Base-by-base conservation (phyloP, 768 basidiomycete genomes). In the Suillus placidus region DNA sequence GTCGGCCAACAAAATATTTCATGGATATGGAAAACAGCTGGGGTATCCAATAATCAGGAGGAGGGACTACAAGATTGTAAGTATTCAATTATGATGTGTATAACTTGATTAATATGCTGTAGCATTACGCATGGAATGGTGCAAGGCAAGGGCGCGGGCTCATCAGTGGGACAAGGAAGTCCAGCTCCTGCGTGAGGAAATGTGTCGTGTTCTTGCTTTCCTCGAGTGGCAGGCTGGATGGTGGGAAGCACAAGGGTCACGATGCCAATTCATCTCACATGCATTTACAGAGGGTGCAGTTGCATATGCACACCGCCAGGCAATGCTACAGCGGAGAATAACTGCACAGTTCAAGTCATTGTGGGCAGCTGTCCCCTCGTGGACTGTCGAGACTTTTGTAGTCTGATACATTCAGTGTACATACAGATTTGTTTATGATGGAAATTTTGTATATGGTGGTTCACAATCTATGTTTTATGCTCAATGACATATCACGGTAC, bases 221-320 rank as follows among this genome's bases (percentile, higher is more conserved):
- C 30, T 61, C 20, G 60, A 35, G 40, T 61, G 60, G 60, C 60
- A 61, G 30, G 60, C 60, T 30, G 8, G 16, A 35, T 61, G 60
- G 60, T 61, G 60, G 60, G 38, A 61, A 5, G 4, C 0, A 13
- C 32, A 61, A 42, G 60, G 49, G 20, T 45, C n/a, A n/a, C 9
- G 4, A 45, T 0, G 10, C 8, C 45, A 45, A 45, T 45, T 9
- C 4, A 20, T 45, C 20, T 45, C 20, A 1, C n/a, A 20, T n/a
- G 45, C 45, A 45, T 45, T 45, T 20, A 45, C 45, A 45, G 45
- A 45, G 45, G 45, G 45, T 3, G 45, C 20, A 1, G 45, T 45
- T 45, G 45, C 45, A 45, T 45, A 42, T 7, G 16, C 42, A 42
- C 42, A 42, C 18, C 16, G 16, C 42, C 42, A 42, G 42, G 42